A percentile compares a stretch with the other conserved stretches of the same genome.
Conservation (phyloP, 495 filamentous ascomycete genomes). For the Penicillium atrosanguineum region DNA sequence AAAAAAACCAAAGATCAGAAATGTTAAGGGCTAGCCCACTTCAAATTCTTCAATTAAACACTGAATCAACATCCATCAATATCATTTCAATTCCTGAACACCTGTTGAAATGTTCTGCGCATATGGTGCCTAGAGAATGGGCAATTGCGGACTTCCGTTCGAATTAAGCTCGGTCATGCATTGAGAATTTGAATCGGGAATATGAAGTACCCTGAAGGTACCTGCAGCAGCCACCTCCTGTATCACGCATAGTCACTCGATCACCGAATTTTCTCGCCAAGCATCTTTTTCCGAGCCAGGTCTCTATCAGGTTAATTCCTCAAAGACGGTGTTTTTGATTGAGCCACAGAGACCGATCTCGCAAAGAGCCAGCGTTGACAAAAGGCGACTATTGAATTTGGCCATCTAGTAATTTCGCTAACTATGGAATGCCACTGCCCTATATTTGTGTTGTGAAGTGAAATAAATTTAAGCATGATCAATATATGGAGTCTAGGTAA, state of each 20-base stretch:
- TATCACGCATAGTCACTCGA: background rate
- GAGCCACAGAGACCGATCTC: no score
- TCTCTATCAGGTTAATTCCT: background rate
- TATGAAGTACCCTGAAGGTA: constrained; percentile 1
- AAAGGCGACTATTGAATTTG: no score
- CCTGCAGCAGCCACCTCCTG: constrained; percentile 7
- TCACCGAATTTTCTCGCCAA: background rate
- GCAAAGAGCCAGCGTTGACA: no score
- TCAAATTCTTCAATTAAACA: no score
- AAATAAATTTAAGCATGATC: background rate
- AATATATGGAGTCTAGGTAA: background rate
- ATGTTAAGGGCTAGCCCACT: no score
- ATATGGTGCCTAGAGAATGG: background rate
- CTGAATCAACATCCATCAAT: background rate
- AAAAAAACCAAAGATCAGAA: background rate
- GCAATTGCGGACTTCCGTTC: background rate
- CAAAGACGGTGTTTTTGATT: background rate
- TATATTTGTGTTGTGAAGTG: no score
- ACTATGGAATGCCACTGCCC: no score
- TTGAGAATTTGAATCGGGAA: constrained; percentile 8
- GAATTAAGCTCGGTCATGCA: background rate
- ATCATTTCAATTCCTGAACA: background rate
- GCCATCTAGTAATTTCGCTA: no score
- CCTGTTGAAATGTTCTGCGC: background rate
- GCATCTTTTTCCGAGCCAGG: constrained; percentile 1